Conservation (phyloP, 495 filamentous ascomycete species). For the Darksidea phi region DNA sequence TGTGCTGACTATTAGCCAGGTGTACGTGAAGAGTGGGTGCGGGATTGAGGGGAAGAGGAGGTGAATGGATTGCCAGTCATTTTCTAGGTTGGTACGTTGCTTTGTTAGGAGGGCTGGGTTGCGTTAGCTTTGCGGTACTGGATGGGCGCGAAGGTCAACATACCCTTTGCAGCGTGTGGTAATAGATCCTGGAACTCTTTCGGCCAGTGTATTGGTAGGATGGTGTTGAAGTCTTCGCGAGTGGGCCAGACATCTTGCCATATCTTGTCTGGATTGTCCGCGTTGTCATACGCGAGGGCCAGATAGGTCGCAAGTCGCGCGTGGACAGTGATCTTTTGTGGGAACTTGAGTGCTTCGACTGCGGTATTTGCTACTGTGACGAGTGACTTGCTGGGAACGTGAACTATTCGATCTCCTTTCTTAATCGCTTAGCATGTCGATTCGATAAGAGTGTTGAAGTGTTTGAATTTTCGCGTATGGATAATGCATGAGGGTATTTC, state of each 20-base stretch:
- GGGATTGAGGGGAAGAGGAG: slow-evolving; percentile 5
- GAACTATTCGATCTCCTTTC: slow-evolving; percentile 33
- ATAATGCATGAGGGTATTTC: no score
- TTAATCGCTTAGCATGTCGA: slow-evolving; percentile 26
- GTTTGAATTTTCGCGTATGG: no score
- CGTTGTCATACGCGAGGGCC: slow-evolving; percentile 7
- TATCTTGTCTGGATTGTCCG: slow-evolving; percentile 1
- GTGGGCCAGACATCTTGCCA: slow-evolving; percentile 35
- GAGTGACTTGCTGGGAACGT: slow-evolving; percentile 17
- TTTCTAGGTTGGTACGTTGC: slow-evolving; percentile 62
- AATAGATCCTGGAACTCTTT: slow-evolving; percentile 20
- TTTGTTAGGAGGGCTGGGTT: slow-evolving; percentile 52
- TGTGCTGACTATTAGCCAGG: slow-evolving; percentile 82
- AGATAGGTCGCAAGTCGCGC: slow-evolving; percentile 25
- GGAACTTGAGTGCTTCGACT: slow-evolving; percentile 20
- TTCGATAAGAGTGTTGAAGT: neutral
- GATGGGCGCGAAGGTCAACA: neutral
- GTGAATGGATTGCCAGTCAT: slow-evolving; percentile 20
- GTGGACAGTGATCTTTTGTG: slow-evolving; percentile 22
- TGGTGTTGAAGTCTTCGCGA: slow-evolving; percentile 23
- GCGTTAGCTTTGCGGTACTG: neutral
- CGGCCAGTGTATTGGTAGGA: slow-evolving; percentile 30
- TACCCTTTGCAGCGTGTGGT: slow-evolving; percentile 29
- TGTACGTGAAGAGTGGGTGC: slow-evolving; percentile 56
- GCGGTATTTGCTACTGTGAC: slow-evolving; percentile 16